Evolutionary conservation across 305 asterid genomes (phyloP).

Genomic region (Fraxinus albicans): DNA sequence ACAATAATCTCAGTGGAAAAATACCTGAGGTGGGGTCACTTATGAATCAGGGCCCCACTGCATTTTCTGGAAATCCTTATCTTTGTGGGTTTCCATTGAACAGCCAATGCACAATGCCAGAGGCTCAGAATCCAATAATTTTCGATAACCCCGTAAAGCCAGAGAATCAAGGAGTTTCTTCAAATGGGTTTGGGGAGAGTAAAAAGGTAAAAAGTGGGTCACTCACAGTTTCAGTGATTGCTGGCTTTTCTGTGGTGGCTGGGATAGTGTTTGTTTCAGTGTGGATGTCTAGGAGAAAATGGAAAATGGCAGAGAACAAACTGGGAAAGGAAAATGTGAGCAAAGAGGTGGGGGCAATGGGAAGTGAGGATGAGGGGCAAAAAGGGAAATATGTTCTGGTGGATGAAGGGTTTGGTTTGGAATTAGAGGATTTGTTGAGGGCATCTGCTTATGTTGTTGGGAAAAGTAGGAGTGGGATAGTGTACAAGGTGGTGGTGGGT

Average conservation of each 20-base stretch:
- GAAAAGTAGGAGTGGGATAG: constrained; percentile 85
- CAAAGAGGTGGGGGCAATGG: constrained; percentile 31
- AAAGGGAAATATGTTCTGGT: constrained; percentile 71
- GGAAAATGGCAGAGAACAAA: constrained; percentile 50
- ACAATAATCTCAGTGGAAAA: constrained; percentile 77
- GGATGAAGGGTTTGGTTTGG: constrained; percentile 78
- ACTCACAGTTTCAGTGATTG: constrained; percentile 50
- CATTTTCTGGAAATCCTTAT: constrained; percentile 73
- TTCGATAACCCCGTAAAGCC: constrained; percentile 51
- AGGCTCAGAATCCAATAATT: constrained; percentile 57
- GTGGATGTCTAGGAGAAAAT: constrained; percentile 55
- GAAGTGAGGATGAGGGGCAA: constrained; percentile 57
- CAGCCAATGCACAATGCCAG: constrained; percentile 56
- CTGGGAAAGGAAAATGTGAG: constrained; percentile 41
- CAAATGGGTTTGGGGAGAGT: constrained; percentile 36
- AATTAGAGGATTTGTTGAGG: constrained; percentile 86
- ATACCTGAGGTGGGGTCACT: constrained; percentile 81
- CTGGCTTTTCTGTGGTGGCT: constrained; percentile 53
- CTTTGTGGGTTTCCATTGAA: constrained; percentile 90
- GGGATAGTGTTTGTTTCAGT: constrained; percentile 55
- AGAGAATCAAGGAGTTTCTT: constrained; percentile 31
- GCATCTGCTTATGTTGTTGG: constrained; percentile 97
- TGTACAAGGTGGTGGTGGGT: constrained; percentile 85
- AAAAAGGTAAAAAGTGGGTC: constrained; percentile 41
- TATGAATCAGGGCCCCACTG: constrained; percentile 96